Conservation (phyloP, 2,329 filamentous ascomycete genomes). For the Falciphora oryzae region DNA sequence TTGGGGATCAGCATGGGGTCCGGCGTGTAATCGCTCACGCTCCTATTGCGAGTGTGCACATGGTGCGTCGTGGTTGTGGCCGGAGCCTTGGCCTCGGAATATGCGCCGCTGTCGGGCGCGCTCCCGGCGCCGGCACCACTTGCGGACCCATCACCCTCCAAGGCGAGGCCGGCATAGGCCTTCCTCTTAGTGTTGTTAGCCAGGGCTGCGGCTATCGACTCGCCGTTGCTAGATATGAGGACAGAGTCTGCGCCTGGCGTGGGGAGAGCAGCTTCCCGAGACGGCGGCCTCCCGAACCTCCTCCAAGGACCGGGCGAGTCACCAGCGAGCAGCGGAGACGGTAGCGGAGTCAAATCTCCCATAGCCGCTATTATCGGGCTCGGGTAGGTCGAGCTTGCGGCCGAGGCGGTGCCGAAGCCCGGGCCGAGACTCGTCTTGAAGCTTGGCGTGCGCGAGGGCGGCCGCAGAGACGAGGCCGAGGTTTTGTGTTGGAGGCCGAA, state of each 20-base stretch:
- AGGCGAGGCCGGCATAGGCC: conserved; percentile 43
- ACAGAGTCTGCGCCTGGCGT: conserved; percentile 38
- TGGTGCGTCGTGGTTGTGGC: conserved; percentile 13
- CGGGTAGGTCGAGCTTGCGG: conserved; percentile 61
- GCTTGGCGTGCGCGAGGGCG: conserved; percentile 55
- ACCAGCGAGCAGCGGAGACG: conserved; percentile 63
- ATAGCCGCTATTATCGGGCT: conserved; percentile 71
- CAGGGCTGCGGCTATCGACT: conserved; percentile 45
- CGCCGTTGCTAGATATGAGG: conserved; percentile 44
- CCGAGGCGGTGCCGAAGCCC: conserved; percentile 43
- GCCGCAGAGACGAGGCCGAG: conserved; percentile 41
- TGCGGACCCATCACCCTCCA: conserved; percentile 23
- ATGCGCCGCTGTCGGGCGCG: neutral
- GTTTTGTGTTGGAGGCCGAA: conserved; percentile 31
- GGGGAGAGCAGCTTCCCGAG: conserved; percentile 33
- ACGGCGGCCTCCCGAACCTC: conserved; percentile 43
- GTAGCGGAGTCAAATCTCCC: conserved; percentile 72
- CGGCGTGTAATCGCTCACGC: conserved; percentile 82
- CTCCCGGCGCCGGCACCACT: conserved; percentile 21
- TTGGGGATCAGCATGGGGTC: conserved; percentile 63
- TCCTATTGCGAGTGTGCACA: conserved; percentile 66
- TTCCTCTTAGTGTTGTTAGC: conserved; percentile 52
- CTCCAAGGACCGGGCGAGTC: conserved; percentile 65
- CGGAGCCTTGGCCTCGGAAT: conserved; percentile 12
- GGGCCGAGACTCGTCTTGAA: conserved; percentile 46